Conservation (phyloP, 2,329 filamentous ascomycete genomes). For the Neonectria coccinea region DNA sequence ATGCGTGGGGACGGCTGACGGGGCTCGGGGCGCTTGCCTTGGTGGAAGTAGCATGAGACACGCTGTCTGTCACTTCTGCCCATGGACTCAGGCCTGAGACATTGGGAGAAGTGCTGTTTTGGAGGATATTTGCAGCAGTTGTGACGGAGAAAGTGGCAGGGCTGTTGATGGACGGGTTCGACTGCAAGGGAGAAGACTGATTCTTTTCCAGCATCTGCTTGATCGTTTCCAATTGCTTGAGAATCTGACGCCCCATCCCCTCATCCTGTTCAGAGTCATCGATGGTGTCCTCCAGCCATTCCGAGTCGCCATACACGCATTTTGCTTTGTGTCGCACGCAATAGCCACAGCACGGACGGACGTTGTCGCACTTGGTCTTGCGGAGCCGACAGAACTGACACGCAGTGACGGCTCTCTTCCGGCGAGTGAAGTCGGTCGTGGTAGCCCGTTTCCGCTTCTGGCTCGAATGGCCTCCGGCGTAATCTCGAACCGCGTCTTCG, state of each 20-base stretch:
- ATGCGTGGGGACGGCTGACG: slow-evolving; percentile 14
- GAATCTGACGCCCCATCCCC: slow-evolving; percentile 23
- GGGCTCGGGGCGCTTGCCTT: neutral
- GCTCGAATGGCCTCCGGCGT: neutral
- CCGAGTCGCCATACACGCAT: slow-evolving; percentile 28
- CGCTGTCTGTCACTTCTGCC: neutral
- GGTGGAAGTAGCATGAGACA: neutral
- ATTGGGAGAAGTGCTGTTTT: neutral
- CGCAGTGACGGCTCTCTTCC: slow-evolving; percentile 29
- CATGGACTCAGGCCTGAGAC: neutral
- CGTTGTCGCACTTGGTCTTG: slow-evolving; percentile 34
- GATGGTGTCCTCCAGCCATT: slow-evolving; percentile 8
- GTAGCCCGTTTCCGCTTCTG: slow-evolving; percentile 24
- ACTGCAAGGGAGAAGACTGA: neutral
- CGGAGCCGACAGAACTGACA: slow-evolving; percentile 33
- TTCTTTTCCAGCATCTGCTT: slow-evolving; percentile 19
- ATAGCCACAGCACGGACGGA: slow-evolving; percentile 28
- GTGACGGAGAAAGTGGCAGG: neutral
- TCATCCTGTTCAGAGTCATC: slow-evolving; percentile 10
- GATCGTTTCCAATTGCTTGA: slow-evolving; percentile 27
- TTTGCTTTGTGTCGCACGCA: slow-evolving; percentile 29
- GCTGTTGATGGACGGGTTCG: neutral
- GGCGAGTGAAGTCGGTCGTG: slow-evolving; percentile 26
- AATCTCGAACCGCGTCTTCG: neutral
- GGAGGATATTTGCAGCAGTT: neutral